Percentiles rank a stretch among this genome's conserved stretches.
Evolutionary conservation across 2,329 filamentous ascomycete species (phyloP).

Genomic region (Chrysoporthe puriensis): DNA sequence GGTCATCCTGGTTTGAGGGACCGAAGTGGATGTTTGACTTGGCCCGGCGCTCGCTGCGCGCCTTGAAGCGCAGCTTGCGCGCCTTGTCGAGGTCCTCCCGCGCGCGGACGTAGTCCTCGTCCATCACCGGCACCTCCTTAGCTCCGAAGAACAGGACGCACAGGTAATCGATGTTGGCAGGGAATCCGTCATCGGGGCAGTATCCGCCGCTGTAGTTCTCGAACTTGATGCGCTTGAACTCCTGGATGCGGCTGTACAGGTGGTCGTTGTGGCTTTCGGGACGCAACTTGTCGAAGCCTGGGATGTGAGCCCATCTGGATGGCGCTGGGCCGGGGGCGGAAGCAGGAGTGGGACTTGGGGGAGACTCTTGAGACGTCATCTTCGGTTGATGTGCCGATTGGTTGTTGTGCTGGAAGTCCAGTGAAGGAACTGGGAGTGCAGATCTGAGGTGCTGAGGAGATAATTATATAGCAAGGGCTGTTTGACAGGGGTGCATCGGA

Average conservation of each 20-base stretch:
- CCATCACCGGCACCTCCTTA: neutral
- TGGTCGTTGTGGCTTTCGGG: neutral
- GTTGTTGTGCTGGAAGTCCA: neutral
- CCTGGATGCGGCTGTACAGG: constrained; percentile 2
- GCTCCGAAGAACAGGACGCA: constrained; percentile 4
- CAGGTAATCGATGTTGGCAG: neutral
- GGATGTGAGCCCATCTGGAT: neutral
- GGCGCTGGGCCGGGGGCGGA: neutral
- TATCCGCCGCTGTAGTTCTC: neutral
- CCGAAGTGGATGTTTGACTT: too few species aligned
- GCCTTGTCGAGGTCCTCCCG: constrained; percentile 22
- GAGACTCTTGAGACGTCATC: neutral
- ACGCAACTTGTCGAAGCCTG: neutral
- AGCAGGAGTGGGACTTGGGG: neutral
- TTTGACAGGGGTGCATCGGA: neutral
- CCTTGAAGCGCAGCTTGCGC: constrained; percentile 16
- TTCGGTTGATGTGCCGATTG: constrained; percentile 1
- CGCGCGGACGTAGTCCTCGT: constrained; percentile 6
- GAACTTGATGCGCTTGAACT: constrained; percentile 2
- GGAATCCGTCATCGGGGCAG: neutral
- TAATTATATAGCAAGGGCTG: neutral
- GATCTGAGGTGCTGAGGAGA: neutral
- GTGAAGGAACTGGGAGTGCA: neutral
- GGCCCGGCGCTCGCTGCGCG: neutral
- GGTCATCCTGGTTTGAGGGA: neutral